phyloP scores from a whole-genome alignment of 208 protist species.

The Endotrypanum monterogeii region DNA sequence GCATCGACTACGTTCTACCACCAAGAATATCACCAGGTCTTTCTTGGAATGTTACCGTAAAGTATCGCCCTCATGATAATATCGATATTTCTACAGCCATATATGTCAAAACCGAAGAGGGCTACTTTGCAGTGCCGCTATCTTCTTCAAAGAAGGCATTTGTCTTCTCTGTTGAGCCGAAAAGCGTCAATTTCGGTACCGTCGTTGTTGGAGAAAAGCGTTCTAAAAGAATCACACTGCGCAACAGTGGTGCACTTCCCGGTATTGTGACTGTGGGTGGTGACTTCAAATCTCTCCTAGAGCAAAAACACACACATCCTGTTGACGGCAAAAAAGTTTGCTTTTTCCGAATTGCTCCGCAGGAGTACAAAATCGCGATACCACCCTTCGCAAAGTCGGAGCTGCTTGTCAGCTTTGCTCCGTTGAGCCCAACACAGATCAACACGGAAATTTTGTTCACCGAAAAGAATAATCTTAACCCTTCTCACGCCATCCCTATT shows the following conservation, averaged over 20 bases:
- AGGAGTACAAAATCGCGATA: slow-evolving; percentile 53
- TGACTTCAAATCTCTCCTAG: slow-evolving; percentile 56
- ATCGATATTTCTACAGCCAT: slow-evolving; percentile 71
- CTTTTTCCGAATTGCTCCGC: slow-evolving; percentile 56
- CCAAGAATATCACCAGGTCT: slow-evolving; percentile 81
- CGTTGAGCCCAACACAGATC: slow-evolving; percentile 36
- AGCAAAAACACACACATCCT: slow-evolving; percentile 53
- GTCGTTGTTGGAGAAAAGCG: slow-evolving; percentile 71
- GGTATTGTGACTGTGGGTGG: slow-evolving; percentile 63
- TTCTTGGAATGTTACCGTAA: slow-evolving; percentile 62
- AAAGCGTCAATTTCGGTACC: slow-evolving; percentile 71
- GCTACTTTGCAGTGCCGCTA: slow-evolving; percentile 69
- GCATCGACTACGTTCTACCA: slow-evolving; percentile 61
- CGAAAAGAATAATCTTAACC: slow-evolving; percentile 36
- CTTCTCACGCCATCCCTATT: slow-evolving; percentile 38
- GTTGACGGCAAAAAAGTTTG: slow-evolving; percentile 19
- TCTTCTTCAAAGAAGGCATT: slow-evolving; percentile 50
- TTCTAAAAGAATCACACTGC: slow-evolving; percentile 49
- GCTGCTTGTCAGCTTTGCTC: slow-evolving; percentile 58
- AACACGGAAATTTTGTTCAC: slow-evolving; percentile 52
- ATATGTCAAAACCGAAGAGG: slow-evolving; percentile 59
- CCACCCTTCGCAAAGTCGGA: slow-evolving; percentile 43
- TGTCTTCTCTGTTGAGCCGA: slow-evolving; percentile 39
- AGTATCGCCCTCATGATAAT: slow-evolving; percentile 63
- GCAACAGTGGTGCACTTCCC: slow-evolving; percentile 70